Evolutionary conservation across 2,329 filamentous ascomycete species (phyloP).

Genomic region (Fusarium kyushuense): DNA sequence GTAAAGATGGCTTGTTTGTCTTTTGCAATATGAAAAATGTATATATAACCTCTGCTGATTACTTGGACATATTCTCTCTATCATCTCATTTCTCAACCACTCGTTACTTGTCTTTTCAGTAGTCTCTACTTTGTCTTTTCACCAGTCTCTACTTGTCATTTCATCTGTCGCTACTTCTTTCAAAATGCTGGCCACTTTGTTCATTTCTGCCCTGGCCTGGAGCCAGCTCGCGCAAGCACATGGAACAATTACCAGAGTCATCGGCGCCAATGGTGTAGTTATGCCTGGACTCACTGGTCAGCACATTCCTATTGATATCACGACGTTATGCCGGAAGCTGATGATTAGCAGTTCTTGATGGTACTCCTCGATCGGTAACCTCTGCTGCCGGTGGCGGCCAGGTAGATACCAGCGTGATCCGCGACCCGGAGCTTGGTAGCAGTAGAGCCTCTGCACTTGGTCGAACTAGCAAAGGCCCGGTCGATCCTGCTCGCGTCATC

Average conservation of each 20-base stretch:
- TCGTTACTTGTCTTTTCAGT: not conserved
- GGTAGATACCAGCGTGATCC: constrained; percentile 15
- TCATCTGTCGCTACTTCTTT: not conserved
- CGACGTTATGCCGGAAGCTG: too few relatives aligned
- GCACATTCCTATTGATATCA: too few relatives aligned
- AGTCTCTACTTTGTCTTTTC: too few relatives aligned
- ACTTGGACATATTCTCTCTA: too few relatives aligned
- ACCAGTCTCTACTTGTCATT: too few relatives aligned
- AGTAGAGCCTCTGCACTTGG: constrained; percentile 4
- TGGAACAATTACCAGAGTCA: constrained; percentile 15
- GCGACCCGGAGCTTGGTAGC: constrained; percentile 5
- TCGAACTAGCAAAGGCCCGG: constrained; percentile 10
- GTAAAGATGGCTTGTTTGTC: too few relatives aligned
- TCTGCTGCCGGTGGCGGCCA: constrained; percentile 7
- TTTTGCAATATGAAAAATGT: too few relatives aligned
- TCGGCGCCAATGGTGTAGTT: constrained; percentile 6
- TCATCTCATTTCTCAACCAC: too few relatives aligned
- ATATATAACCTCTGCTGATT: too few relatives aligned
- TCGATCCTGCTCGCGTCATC: not conserved
- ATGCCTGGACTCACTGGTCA: constrained; percentile 18
- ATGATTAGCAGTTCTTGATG: not conserved
- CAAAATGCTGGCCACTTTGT: not conserved
- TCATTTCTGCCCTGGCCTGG: constrained; percentile 10
- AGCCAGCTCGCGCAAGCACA: not conserved
- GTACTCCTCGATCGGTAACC: constrained; percentile 8